These are phyloP conservation scores for Hsuehochloa calcarea DNA, from an alignment of 176 grass and related monocot genomes.

Conservation along the genomic window DNA sequence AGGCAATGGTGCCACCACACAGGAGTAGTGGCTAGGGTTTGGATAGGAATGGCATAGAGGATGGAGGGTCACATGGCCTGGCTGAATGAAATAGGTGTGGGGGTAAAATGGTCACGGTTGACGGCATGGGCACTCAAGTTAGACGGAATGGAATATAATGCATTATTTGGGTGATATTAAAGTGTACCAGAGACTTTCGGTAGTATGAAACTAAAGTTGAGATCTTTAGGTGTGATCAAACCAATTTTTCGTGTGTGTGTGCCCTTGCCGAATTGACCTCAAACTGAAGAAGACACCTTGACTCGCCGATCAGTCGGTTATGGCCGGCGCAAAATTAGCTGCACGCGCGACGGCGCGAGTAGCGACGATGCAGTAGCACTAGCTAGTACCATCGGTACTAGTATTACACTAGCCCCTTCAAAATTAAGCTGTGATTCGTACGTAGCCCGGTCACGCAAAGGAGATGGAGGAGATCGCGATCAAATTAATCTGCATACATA, in stretches of 20 bases:
- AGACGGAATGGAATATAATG: too few species aligned
- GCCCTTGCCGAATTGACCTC: constrained; percentile 15
- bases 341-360: not conserved
- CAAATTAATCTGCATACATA: constrained; percentile 9
- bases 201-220: not conserved
- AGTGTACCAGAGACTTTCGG: not conserved
- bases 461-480: not conserved
- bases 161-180: not conserved
- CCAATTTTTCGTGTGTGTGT: too few species aligned
- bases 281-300: not conserved
- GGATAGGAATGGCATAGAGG: too few species aligned
- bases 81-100: too few species aligned
- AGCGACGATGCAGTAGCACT: constrained; percentile 6
- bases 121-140: too few species aligned
- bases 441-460: constrained; percentile 26
- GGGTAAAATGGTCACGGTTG: too few species aligned
- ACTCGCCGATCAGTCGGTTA: constrained; percentile 21
- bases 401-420: not conserved
- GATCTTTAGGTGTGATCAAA: too few species aligned
- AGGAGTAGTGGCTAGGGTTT: too few species aligned
- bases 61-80: too few species aligned
- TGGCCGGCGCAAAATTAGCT: constrained; percentile 43
- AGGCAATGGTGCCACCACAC: too few species aligned
- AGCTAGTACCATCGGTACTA: not conserved
- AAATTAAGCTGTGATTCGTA: not conserved